phyloP scores from a whole-genome alignment of 2,329 filamentous ascomycete genomes.

The Ascochyta koolunga region DNA sequence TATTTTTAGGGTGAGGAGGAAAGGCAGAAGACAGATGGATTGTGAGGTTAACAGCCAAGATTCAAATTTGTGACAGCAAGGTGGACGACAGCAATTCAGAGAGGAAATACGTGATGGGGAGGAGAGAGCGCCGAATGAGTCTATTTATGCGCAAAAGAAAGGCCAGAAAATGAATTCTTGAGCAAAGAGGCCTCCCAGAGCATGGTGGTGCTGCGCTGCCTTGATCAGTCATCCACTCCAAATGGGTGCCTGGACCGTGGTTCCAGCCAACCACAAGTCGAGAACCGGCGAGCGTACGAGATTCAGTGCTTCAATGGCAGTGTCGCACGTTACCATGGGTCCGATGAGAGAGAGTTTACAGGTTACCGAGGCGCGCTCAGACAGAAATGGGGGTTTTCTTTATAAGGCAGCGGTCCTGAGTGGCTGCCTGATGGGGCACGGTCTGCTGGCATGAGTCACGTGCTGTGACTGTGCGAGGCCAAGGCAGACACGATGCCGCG shows the following conservation, averaged over 20 bases:
- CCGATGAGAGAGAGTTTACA: not conserved
- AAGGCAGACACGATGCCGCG: not conserved
- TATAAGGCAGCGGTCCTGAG: not conserved
- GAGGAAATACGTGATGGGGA: constrained; percentile 3
- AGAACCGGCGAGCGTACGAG: not conserved
- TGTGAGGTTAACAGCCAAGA: too few species aligned
- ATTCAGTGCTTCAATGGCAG: not conserved
- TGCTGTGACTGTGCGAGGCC: not conserved
- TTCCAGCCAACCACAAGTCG: constrained; percentile 14
- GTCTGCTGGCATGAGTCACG: not conserved
- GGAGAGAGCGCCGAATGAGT: not conserved
- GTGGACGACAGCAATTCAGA: not conserved
- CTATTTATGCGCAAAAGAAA: not conserved
- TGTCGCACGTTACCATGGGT: not conserved
- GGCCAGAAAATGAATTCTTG: not conserved
- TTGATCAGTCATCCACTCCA: constrained; percentile 10
- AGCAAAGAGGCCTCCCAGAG: constrained; percentile 4
- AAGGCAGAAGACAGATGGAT: too few species aligned
- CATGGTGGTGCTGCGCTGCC: constrained; percentile 19
- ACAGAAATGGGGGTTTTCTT: not conserved
- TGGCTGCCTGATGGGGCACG: constrained; percentile 1
- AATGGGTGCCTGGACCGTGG: constrained; percentile 16
- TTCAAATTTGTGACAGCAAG: too few species aligned
- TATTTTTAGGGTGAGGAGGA: not conserved
- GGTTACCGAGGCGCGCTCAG: not conserved